Evolutionary conservation across 257 asterid genomes (phyloP).

Genomic region (Gardenia jasminoides): DNA sequence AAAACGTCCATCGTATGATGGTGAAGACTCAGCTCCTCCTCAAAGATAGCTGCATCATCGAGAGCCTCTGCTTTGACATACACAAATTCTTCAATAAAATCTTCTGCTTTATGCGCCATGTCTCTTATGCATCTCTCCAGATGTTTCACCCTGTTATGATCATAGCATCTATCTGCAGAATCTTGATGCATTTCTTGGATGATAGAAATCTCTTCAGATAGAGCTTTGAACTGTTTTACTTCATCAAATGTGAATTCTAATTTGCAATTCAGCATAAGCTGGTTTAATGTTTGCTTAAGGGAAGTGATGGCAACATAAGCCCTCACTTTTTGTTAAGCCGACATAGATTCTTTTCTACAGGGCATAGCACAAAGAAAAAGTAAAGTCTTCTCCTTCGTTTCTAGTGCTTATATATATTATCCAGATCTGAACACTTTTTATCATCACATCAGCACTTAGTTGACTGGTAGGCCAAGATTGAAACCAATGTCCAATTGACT

Average conservation of each 20-base stretch:
- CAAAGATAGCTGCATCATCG: not conserved
- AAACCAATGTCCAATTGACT: too few species aligned
- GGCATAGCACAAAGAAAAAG: not conserved
- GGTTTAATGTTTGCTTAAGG: not conserved
- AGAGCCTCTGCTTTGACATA: slow-evolving; percentile 9
- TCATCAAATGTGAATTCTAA: not conserved
- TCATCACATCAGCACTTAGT: too few species aligned
- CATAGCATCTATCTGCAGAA: slow-evolving; percentile 12
- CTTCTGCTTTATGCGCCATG: slow-evolving; percentile 22
- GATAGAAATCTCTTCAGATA: slow-evolving; percentile 11
- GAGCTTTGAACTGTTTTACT: slow-evolving; percentile 7
- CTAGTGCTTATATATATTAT: too few species aligned
- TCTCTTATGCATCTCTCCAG: slow-evolving; percentile 22
- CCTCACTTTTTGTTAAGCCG: not conserved
- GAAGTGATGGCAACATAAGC: not conserved
- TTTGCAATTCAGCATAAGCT: not conserved
- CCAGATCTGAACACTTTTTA: too few species aligned
- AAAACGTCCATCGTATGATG: not conserved
- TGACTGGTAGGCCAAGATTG: too few species aligned
- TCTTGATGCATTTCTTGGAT: slow-evolving; percentile 25
- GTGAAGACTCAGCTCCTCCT: not conserved
- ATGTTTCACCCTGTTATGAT: slow-evolving; percentile 8
- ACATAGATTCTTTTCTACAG: not conserved
- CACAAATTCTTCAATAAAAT: slow-evolving; percentile 19
- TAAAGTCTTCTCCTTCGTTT: too few species aligned